Evolutionary conservation across 257 asterid species (phyloP).

Genomic region (Capsicum rhomboideum): DNA sequence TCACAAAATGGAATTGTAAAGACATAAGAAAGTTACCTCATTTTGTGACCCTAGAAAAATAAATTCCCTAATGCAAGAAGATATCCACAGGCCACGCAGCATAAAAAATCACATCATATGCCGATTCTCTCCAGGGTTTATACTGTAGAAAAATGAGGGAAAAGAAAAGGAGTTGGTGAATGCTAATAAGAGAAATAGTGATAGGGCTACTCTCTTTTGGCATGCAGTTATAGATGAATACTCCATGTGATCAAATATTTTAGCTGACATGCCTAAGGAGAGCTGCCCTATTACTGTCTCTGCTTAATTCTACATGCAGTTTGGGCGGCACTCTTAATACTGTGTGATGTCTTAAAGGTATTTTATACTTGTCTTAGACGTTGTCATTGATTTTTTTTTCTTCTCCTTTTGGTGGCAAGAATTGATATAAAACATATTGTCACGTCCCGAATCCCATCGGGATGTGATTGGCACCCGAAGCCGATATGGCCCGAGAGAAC

Average conservation of each 20-base stretch:
- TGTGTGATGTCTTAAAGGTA: background rate
- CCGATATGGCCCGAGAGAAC: too few relatives aligned
- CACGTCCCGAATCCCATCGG: too few relatives aligned
- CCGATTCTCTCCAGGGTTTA: constrained; percentile 23
- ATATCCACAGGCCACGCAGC: background rate
- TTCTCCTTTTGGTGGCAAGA: background rate
- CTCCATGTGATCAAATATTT: background rate
- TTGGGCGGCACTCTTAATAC: background rate
- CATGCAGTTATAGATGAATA: constrained; percentile 12
- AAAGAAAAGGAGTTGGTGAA: background rate
- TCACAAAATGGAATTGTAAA: background rate
- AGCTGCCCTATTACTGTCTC: constrained; percentile 52
- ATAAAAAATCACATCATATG: constrained; percentile 21
- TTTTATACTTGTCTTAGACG: background rate
- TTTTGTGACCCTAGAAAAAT: background rate
- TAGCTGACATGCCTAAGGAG: constrained; percentile 49
- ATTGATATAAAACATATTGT: too few relatives aligned
- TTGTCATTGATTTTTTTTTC: background rate
- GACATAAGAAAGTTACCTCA: constrained; percentile 10
- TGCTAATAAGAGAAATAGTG: constrained; percentile 16
- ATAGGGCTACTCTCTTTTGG: constrained; percentile 45
- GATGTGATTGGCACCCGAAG: too few relatives aligned
- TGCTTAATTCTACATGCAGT: constrained; percentile 9
- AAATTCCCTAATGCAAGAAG: background rate
- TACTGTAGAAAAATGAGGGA: background rate